Base-by-base conservation (phyloP, 495 filamentous ascomycete genomes). In the Lichenothelia convexa region DNA sequence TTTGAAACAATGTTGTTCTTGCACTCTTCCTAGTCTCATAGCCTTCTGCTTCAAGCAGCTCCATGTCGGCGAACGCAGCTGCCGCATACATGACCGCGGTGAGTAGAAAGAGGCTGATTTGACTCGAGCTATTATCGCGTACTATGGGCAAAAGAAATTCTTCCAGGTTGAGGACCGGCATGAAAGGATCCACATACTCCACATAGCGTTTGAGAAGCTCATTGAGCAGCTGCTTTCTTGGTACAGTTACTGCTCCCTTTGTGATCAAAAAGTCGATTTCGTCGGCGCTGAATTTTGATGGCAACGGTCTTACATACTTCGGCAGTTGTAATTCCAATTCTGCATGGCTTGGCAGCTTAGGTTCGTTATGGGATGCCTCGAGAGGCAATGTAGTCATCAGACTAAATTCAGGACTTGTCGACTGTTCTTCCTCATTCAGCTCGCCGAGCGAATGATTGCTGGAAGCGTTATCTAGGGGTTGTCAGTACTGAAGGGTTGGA, bases 71-170 rank as follows among this genome's bases (percentile, higher is more conserved):
- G 49, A 84, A 81, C 7, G 78, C 74, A 34, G 71, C 71, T 4
- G 73, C 78, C 6, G 72, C 69, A 46, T 82, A 86, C 78, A 83
- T 80, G 26, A 84, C 70, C n/a, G 75, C 73, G 47, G 82, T 76
- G 50, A 82, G 81, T 4, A 82, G 57, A 35, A 89, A 62, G 39
- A 91, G 54, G 53, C 81, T 86, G 45, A 79, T 71, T 19, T 71
- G 71, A 35, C 69, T 60, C n/a, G n/a, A n/a, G n/a, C n/a, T n/a
- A 13, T 62, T 57, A 36, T 67, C 67, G 39, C 65, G 59, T 21
- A 71, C 68, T 39, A 83, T 67, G 21, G 67, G 70, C 43, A 63
- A 55, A 19, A 91, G 51, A 47, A 86, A 76, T 22, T 82, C 69
- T 42, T 77, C 68, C 37, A 83, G 49, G 42, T 87, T 77, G 29